Base-by-base conservation (phyloP, 106 monocot species). In the Alisma plantagoaquatica region DNA sequence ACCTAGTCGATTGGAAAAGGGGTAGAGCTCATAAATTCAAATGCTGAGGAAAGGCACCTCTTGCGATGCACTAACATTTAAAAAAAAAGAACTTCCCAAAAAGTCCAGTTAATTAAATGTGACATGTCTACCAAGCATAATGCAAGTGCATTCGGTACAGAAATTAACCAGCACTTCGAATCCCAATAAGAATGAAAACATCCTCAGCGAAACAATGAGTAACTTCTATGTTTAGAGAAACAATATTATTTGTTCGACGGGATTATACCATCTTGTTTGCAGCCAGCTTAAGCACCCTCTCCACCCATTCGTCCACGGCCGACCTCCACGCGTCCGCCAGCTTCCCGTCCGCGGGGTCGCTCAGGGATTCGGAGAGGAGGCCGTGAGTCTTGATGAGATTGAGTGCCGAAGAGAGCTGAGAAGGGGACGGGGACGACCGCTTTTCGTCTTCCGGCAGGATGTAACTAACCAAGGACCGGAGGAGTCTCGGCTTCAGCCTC, bases 281-380 rank as follows among this genome's bases (percentile, higher is more conserved):
- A 18, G 66, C 58, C 16, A 87, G 62, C 30, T 57, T 27, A 33
- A 80, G 18, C n/a, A 80, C 5, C n/a, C 80, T 68, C 4, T 83
- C 80, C 46, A 77, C 67, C 93, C 87, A 94, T 2, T 65, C 63
- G 29, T 94, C 93, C 16, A 94, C 74, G 33, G 87, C 80, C 21
- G 49, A 31, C 17, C 43, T 66, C 93, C 93, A 94, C 12, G 60
- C 69, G n/a, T 73, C 70, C 12, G 41, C 18, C 20, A 72, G 46
- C 66, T 79, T 82, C 38, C 22, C 28, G 7, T 74, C 61, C 2
- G 63, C 41, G 0, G 21, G 10, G 5, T 6, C 16, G 2, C 23
- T 24, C 3, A 47, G 24, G 15, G 57, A 68, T 61, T 92, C 92
- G 19, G 79, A 58, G 12, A 87, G 72, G 29, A 94, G 75, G 2